Percentiles rank a stretch among this genome's conserved stretches.
Conservation (phyloP, 1,284 basidiomycete species). For the Porogramme epimiltina region DNA sequence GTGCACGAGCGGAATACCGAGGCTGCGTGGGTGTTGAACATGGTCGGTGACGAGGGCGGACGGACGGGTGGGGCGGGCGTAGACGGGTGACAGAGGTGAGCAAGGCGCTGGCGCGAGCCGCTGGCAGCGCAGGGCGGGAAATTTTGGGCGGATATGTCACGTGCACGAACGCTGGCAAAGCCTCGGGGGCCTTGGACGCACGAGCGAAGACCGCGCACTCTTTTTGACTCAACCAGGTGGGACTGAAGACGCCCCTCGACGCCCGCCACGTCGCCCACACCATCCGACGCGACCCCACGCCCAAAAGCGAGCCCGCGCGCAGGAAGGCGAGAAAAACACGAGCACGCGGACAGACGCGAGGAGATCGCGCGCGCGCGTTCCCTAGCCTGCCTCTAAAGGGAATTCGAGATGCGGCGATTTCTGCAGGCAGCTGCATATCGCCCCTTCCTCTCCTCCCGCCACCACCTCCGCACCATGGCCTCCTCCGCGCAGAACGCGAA, state of each 20-base stretch:
- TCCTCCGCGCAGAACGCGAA: slow-evolving; percentile 42
- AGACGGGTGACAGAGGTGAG: slow-evolving; percentile 25
- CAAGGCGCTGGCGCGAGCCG: slow-evolving; percentile 23
- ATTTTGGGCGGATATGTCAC: slow-evolving; percentile 22
- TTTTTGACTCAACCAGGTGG: slow-evolving; percentile 10
- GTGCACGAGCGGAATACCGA: slow-evolving; percentile 59
- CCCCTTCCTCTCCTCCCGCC: slow-evolving; percentile 41
- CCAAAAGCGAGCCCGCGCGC: not conserved
- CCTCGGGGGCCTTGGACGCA: no score
- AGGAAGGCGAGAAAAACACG: slow-evolving; percentile 1
- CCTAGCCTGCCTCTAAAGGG: slow-evolving; percentile 28
- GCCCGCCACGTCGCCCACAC: slow-evolving; percentile 9
- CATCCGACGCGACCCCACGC: slow-evolving; percentile 2
- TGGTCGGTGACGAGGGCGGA: slow-evolving; percentile 27
- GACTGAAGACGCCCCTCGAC: not conserved
- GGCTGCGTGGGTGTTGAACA: slow-evolving; percentile 53
- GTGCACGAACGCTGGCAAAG: slow-evolving; percentile 13
- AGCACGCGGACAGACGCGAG: slow-evolving; percentile 12
- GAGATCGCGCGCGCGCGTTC: slow-evolving; percentile 23
- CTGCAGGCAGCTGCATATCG: slow-evolving; percentile 16
- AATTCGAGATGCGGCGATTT: slow-evolving; percentile 27
- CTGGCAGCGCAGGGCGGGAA: slow-evolving; percentile 10
- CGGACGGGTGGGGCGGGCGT: slow-evolving; percentile 12
- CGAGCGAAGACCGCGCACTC: slow-evolving; percentile 1
- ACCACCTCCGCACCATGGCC: slow-evolving; percentile 50